Conservation (phyloP, 2,329 filamentous ascomycete species). For the Colletotrichum limetticola region DNA sequence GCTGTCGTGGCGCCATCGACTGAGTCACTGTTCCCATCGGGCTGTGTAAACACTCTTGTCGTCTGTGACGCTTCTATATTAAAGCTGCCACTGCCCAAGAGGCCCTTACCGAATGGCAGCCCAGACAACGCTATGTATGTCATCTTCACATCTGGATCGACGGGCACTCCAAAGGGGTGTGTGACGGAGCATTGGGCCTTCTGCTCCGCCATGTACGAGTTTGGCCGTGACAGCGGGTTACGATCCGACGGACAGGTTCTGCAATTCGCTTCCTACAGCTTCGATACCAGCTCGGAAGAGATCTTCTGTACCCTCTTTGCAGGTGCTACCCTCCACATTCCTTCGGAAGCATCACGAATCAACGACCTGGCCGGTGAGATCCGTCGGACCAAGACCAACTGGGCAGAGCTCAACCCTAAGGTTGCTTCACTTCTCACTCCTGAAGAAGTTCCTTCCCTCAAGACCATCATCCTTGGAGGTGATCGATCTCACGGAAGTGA, state of each 20-base stretch:
- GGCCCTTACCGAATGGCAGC: neutral
- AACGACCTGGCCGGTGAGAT: conserved; percentile 62
- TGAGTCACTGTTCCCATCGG: neutral
- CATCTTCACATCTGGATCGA: neutral
- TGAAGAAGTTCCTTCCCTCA: conserved; percentile 46
- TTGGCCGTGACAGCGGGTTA: conserved; percentile 23
- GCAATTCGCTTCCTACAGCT: conserved; percentile 63
- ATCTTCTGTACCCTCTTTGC: conserved; percentile 61
- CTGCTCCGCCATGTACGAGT: neutral
- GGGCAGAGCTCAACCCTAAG: conserved; percentile 66
- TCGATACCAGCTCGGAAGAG: conserved; percentile 63
- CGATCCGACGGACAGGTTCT: neutral
- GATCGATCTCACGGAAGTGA: conserved; percentile 36
- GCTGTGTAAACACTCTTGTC: neutral
- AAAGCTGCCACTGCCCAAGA: neutral
- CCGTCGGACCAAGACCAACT: conserved; percentile 59
- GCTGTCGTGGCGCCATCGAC: neutral
- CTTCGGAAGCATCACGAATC: conserved; percentile 58
- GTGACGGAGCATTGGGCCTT: neutral
- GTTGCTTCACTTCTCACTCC: conserved; percentile 59
- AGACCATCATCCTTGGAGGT: conserved; percentile 46
- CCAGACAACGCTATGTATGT: neutral
- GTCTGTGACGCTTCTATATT: neutral
- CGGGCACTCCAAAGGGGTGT: neutral
- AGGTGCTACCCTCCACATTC: conserved; percentile 69